Evolutionary conservation across 441 rosid species (phyloP), one percentile per base, ranked within the genome.

Genomic region (Bruguiera hainesii): DNA sequence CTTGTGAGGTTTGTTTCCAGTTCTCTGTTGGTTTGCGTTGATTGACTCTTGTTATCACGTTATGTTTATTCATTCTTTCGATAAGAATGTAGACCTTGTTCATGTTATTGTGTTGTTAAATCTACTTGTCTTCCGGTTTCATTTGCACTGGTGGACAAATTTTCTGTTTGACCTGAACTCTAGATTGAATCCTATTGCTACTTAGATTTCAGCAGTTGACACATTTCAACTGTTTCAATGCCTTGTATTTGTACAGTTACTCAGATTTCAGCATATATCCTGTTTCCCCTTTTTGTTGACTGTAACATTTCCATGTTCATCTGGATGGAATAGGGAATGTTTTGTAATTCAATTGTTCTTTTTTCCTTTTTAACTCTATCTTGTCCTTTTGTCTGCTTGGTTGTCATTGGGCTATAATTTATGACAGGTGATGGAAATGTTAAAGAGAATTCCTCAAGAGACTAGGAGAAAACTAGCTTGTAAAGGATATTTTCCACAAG

Each of bases 401-500:
- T 42, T 53, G 20, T 31, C 58, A 57, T 66, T 76, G 73, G 48
- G 59, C 3, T 67, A 50, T 62, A 61, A 50, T 66, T 60, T 66
- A 64, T 66, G 60, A 63, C 72, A 90, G 98, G 98, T 85, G 31
- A 77, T 81, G 88, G 89, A 85, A 82, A 96, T 96, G 56, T 79
- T 93, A 25, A 93, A 80, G 83, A 84, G 76, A 73, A 82, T 96
- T 61, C 86, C 96, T 0, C 71, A 64, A 8, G 92, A 90, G 31
- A 83, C 96, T 30, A 82, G 85, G 74, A 85, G 80, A 69, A 96
- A 83, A 78, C 97, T 96, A 65, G 68, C 82, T 59, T 82, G 80
- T 48, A 96, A 88, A 78, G 98, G 96, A 62, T 92, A 83, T 73
- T 86, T 89, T 71, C 97, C 97, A 56, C 99, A 96, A 73, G 96